phyloP scores from a whole-genome alignment of 768 basidiomycete species.

The Holtermannia corniformis region DNA sequence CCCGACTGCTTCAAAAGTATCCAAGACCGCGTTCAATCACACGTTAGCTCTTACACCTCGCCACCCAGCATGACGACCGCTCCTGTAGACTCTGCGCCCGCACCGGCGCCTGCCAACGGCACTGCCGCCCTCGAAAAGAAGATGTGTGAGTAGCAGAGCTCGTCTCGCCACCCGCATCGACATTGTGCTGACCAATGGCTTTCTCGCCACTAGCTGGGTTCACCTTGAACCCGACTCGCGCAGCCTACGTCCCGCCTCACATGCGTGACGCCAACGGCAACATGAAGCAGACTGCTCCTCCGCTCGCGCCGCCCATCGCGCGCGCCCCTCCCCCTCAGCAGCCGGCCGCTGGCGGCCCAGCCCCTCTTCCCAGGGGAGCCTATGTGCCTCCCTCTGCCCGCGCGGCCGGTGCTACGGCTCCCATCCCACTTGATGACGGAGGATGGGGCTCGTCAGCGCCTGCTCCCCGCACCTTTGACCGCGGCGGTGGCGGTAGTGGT shows the following conservation, averaged over 20 bases:
- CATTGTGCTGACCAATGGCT: constrained; percentile 5
- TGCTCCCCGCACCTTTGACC: constrained; percentile 5
- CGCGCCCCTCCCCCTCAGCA: constrained; percentile 12
- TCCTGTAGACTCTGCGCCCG: constrained; percentile 17
- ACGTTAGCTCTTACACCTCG: not conserved
- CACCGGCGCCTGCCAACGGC: constrained; percentile 16
- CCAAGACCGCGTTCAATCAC: not conserved
- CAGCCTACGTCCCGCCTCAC: constrained; percentile 44
- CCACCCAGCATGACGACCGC: constrained; percentile 18
- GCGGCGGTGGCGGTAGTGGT: constrained; percentile 28
- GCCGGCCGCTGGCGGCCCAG: constrained; percentile 9
- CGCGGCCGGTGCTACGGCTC: constrained; percentile 13
- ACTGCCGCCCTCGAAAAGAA: constrained; percentile 33
- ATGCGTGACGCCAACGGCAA: constrained; percentile 21
- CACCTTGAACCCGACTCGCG: constrained; percentile 40
- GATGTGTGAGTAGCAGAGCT: constrained; percentile 29
- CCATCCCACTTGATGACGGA: constrained; percentile 22
- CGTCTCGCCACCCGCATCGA: not conserved
- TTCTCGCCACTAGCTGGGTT: constrained; percentile 9
- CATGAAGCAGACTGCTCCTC: constrained; percentile 10
- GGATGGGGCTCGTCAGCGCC: constrained; percentile 22
- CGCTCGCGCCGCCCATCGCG: constrained; percentile 20
- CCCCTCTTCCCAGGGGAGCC: constrained; percentile 10
- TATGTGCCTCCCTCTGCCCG: constrained; percentile 21
- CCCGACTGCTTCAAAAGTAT: not conserved